Base-by-base conservation (phyloP, 2,329 filamentous ascomycete genomes). In the Curvularia sp. region DNA sequence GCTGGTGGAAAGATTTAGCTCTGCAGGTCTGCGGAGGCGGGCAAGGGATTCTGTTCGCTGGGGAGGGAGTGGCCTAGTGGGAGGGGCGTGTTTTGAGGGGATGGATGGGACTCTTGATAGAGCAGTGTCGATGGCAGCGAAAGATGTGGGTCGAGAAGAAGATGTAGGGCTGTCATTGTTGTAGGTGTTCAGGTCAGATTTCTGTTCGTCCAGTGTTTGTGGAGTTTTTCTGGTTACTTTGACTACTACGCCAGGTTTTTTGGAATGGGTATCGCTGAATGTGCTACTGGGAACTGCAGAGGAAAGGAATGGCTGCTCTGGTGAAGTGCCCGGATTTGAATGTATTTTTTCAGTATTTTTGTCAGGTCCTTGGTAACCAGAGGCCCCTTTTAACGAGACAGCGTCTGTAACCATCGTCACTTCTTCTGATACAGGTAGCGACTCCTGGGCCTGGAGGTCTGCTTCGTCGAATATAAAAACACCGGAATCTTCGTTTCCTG, bases 21-120 rank as follows among this genome's bases (percentile, higher is more conserved):
- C 72, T 20, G 71, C 68, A 3, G 73, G 71, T 3, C 72, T 65
- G 35, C 64, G 66, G 10, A 75, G 63, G 31, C 68, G 69, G 20
- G 33, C 46, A 0, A 47, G 50, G 1, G 52, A 55, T 15, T 68
- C 60, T 15, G 54, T 58, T 3, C 62, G 66, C 35, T 58, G 61
- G 4, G 48, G 58, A 4, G 55, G 13, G 33, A 57, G n/a, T 20
- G 57, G 35, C 22, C 50, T 57, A 1, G 44, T 50, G 9, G 63
- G 59, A 2, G 49, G 9, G 1, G 62, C 51, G 20, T 54, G 49
- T 10, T 61, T 61, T 10, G 57, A 49, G 4, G 61, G 58, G 26
- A 67, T 35, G 5, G 66, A 67, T 22, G 63, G 10, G 2, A 59
- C 56, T 18, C 48, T 50, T n/a, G 63, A 56, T 18, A 15, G 22